A percentile compares a stretch with the other conserved stretches of the same genome.
These are phyloP conservation scores for Sisymbrium altissimum DNA, from an alignment of 345 rosid genomes.

Conservation along the genomic window DNA sequence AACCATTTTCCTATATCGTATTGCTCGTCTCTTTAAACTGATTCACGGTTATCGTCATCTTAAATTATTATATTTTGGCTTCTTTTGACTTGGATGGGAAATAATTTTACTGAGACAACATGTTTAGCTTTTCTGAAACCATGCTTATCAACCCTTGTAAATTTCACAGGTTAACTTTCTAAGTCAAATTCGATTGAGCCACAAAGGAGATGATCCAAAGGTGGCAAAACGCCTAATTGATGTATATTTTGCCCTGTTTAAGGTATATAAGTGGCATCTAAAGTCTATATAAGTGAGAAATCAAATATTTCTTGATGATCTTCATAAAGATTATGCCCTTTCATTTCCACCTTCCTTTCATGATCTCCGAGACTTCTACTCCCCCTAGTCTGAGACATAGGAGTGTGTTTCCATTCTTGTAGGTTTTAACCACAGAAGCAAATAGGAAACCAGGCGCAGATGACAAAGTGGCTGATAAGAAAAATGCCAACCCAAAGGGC, in stretches of 20 bases:
- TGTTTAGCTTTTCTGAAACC: not conserved
- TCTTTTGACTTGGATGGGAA: not conserved
- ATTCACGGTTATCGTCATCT: not conserved
- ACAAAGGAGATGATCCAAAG: slow-evolving; percentile 86
- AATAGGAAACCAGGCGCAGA: slow-evolving; percentile 34
- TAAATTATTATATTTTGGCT: not conserved
- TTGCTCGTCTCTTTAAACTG: not conserved
- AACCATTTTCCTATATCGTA: not conserved
- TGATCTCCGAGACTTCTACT: not conserved
- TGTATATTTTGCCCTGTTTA: slow-evolving; percentile 91
- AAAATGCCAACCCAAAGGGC: slow-evolving; percentile 34
- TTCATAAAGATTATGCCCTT: not conserved
- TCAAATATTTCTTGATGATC: not conserved
- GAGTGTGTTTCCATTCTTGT: slow-evolving; percentile 28
- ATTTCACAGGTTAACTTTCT: slow-evolving; percentile 81
- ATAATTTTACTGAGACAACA: not conserved
- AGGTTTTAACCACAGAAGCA: slow-evolving; percentile 73
- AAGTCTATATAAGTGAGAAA: not conserved
- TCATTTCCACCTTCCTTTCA: slow-evolving; percentile 4
- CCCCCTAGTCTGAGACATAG: not conserved
- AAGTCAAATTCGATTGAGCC: slow-evolving; percentile 72
- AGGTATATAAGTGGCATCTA: slow-evolving; percentile 45
- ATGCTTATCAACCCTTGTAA: slow-evolving; percentile 5
- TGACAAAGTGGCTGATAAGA: slow-evolving; percentile 32
- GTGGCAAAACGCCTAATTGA: slow-evolving; percentile 87